These are phyloP conservation scores for Exserohilum rostratum DNA, from an alignment of 2,329 filamentous ascomycete species.

Conservation along the genomic window DNA sequence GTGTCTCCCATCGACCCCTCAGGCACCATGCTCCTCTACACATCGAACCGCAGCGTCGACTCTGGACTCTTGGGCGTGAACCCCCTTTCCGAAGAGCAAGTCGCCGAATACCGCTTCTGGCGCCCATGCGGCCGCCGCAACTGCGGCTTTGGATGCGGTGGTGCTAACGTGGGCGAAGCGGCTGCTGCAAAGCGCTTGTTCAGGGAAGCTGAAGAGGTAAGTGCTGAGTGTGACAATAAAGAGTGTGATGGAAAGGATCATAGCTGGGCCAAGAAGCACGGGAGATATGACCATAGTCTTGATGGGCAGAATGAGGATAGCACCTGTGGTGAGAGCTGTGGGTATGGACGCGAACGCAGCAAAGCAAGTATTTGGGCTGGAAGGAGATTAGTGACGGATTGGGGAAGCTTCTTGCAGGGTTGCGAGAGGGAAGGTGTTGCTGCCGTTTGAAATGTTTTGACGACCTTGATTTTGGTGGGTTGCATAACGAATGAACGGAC, in stretches of 20 bases:
- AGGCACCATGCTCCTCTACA: conserved; percentile 40
- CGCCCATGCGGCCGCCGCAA: conserved; percentile 36
- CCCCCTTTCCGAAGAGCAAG: conserved; percentile 40
- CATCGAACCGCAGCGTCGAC: conserved; percentile 34
- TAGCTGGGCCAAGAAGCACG: background rate
- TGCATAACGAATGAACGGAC: too few species aligned
- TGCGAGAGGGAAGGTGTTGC: conserved; percentile 32
- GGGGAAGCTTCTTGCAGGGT: conserved; percentile 17
- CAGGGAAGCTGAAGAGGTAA: conserved; percentile 27
- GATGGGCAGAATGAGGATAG: conserved; percentile 6
- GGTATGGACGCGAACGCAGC: background rate
- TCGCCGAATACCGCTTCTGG: conserved; percentile 48
- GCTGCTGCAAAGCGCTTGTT: conserved; percentile 42
- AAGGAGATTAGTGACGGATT: conserved; percentile 18
- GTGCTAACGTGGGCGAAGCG: conserved; percentile 33
- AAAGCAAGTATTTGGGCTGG: conserved; percentile 20
- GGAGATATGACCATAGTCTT: background rate
- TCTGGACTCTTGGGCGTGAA: conserved; percentile 38
- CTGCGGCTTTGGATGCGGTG: conserved; percentile 44
- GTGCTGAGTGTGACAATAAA: background rate
- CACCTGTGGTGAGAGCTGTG: background rate
- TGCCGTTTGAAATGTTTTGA: conserved; percentile 8
- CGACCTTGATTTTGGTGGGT: background rate
- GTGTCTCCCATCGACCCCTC: conserved; percentile 33
- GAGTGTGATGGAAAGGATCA: background rate